phyloP scores from a whole-genome alignment of 2,329 filamentous ascomycete species.

The Penicillium sp. region DNA sequence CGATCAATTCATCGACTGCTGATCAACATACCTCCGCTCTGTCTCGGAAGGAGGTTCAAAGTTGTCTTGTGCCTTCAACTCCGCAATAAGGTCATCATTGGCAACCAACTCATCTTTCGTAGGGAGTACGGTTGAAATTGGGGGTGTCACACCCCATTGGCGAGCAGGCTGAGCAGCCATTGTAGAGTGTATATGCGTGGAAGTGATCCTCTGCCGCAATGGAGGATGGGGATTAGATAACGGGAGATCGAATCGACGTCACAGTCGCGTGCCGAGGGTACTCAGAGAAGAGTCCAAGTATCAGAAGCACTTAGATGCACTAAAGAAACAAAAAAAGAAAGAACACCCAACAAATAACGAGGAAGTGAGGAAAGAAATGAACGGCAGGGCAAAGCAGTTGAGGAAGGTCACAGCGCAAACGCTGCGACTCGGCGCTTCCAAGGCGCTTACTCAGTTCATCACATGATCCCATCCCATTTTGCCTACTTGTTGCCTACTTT shows the following conservation, averaged over 20 bases:
- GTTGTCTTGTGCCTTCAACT: slow-evolving; percentile 85
- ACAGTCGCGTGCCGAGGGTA: slow-evolving; percentile 2
- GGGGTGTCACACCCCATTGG: slow-evolving; percentile 75
- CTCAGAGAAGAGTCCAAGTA: background rate
- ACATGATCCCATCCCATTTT: slow-evolving; percentile 14
- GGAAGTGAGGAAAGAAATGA: slow-evolving; percentile 5
- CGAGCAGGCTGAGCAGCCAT: slow-evolving; percentile 42
- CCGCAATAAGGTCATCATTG: slow-evolving; percentile 76
- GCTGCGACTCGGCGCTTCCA: slow-evolving; percentile 14
- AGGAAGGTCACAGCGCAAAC: slow-evolving; percentile 7
- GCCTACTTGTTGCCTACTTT: background rate
- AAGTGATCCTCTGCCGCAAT: slow-evolving; percentile 2
- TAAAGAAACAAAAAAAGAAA: slow-evolving; percentile 4
- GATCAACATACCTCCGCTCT: slow-evolving; percentile 65
- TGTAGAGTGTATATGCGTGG: background rate
- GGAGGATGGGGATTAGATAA: slow-evolving; percentile 22
- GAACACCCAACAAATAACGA: background rate
- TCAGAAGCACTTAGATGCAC: background rate
- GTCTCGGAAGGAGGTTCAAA: slow-evolving; percentile 85
- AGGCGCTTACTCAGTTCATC: slow-evolving; percentile 21
- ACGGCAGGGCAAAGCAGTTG: slow-evolving; percentile 8
- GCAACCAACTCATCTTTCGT: slow-evolving; percentile 73
- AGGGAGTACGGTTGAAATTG: slow-evolving; percentile 76
- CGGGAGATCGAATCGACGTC: slow-evolving; percentile 2
- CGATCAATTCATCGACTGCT: background rate